Conservation (phyloP, 257 asterid genomes). For the Rauvolfia tetraphylla region DNA sequence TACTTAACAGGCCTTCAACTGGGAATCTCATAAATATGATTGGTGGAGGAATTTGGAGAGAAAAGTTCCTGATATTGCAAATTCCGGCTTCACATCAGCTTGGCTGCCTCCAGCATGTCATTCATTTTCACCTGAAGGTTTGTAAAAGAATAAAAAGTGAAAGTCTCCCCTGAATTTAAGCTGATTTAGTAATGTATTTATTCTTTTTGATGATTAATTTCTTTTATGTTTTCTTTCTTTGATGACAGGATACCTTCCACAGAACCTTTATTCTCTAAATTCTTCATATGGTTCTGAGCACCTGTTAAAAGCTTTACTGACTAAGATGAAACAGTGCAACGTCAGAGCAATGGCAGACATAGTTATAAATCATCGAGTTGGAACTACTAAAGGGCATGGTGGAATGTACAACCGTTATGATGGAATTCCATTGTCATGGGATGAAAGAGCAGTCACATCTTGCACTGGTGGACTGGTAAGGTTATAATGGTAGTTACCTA, state of each 20-base stretch:
- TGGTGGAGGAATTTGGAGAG: constrained; percentile 87
- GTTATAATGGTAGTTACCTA: constrained; percentile 2
- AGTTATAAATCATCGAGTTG: constrained; percentile 92
- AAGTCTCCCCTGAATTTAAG: background rate
- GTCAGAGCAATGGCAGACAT: constrained; percentile 96
- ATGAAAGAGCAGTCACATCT: constrained; percentile 81
- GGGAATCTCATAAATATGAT: constrained; percentile 92
- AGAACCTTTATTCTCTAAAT: constrained; percentile 75
- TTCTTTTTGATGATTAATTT: constrained; percentile 8
- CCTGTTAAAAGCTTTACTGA: constrained; percentile 61
- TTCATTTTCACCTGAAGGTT: constrained; percentile 85
- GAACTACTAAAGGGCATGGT: constrained; percentile 80
- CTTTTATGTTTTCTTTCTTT: constrained; percentile 17
- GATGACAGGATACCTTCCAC: constrained; percentile 83
- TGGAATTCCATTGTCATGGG: constrained; percentile 89
- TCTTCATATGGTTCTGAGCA: constrained; percentile 87
- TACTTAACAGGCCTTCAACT: constrained; percentile 74
- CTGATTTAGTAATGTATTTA: background rate
- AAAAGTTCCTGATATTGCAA: constrained; percentile 81
- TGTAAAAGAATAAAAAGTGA: constrained; percentile 4
- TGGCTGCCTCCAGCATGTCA: constrained; percentile 93
- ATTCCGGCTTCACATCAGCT: constrained; percentile 88
- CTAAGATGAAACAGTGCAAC: constrained; percentile 77
- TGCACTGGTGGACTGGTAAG: constrained; percentile 94
- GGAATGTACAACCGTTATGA: constrained; percentile 93